Base-by-base conservation (phyloP, 805 yeast genomes). In the Candida ovalis region DNA sequence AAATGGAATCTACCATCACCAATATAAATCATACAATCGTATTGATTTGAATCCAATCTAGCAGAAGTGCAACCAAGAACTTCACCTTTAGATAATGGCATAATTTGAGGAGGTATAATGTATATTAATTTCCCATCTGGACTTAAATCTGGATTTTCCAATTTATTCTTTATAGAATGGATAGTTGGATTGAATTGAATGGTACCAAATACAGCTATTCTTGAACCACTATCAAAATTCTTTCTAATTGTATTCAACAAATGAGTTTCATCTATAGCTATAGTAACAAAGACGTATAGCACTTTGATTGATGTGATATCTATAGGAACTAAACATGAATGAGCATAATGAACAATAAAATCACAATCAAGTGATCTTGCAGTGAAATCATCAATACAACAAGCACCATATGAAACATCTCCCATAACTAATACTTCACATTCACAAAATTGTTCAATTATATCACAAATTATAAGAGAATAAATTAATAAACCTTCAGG, bases 1-100 rank as follows among this genome's bases (percentile, higher is more conserved):
- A 94, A 71, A 67, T 94, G 99, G 69, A 94, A 94, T 44, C 99
- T 71, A 13, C 99, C 99, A 67, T 94, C 99, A 30, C 99, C 99
- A 21, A 94, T 74, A 60, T 92, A 94, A 2, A 94, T 77, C 85
- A 91, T 88, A 0, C 91, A 95, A 58, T 82, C 81, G 30, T 78
- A 75, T 39, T 81, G 84, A 4, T 75, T 74, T 21, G 76, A 73
- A 54, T 84, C 84, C 38, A 94, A 68, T 51, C 87, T 72, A 23
- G 96, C 92, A 1, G 97, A 89, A 0, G 99, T 94, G 65, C 99
- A 94, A 0, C 99, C 99, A 15, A 94, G 72, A 0, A 94, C 96
- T 64, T 94, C 99, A 47, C 98, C 99, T 59, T 88, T 89, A 1
- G 97, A 90, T 4, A 94, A 68, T 0, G 99, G 99, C 74, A 79